Evolutionary conservation across 108 stramenopile species (phyloP).

Genomic region (Nitzschia sp.): DNA sequence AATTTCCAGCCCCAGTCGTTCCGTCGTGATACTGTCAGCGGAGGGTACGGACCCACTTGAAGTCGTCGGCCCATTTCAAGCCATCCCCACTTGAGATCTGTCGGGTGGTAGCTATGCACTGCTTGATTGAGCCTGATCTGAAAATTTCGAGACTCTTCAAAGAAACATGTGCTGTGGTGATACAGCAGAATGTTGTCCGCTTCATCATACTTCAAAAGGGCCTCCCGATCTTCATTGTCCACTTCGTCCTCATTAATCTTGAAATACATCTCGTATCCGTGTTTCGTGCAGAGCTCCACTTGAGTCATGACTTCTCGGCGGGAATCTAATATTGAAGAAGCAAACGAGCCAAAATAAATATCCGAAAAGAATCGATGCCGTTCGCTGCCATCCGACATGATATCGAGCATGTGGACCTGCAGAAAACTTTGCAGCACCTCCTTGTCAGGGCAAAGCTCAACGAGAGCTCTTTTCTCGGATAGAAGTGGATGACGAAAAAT

Average conservation of each 20-base stretch:
- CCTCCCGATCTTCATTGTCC: slow-evolving; percentile 6
- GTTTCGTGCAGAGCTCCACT: slow-evolving; percentile 17
- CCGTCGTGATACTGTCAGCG: slow-evolving; percentile 10
- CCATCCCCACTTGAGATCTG: slow-evolving; percentile 33
- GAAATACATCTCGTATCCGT: slow-evolving; percentile 36
- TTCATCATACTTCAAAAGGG: slow-evolving; percentile 8
- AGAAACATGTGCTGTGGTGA: slow-evolving; percentile 26
- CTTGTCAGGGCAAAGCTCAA: neutral
- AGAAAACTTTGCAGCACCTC: slow-evolving; percentile 8
- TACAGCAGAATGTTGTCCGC: slow-evolving; percentile 16
- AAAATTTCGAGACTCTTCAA: slow-evolving; percentile 18
- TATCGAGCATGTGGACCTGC: slow-evolving; percentile 34
- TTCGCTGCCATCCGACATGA: slow-evolving; percentile 20
- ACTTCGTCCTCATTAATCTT: slow-evolving; percentile 23
- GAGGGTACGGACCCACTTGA: slow-evolving; percentile 32
- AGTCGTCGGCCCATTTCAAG: slow-evolving; percentile 16
- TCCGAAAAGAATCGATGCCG: slow-evolving; percentile 20
- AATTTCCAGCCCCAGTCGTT: slow-evolving; percentile 39
- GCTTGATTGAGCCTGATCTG: neutral
- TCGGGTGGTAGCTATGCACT: slow-evolving; percentile 7
- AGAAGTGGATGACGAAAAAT: slow-evolving; percentile 28
- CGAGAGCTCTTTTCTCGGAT: neutral
- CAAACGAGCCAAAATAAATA: slow-evolving; percentile 35
- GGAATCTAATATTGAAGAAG: slow-evolving; percentile 27
- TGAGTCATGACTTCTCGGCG: slow-evolving; percentile 16